Base-by-base conservation (phyloP, 345 rosid genomes). In the Abelmoschus esculentus region DNA sequence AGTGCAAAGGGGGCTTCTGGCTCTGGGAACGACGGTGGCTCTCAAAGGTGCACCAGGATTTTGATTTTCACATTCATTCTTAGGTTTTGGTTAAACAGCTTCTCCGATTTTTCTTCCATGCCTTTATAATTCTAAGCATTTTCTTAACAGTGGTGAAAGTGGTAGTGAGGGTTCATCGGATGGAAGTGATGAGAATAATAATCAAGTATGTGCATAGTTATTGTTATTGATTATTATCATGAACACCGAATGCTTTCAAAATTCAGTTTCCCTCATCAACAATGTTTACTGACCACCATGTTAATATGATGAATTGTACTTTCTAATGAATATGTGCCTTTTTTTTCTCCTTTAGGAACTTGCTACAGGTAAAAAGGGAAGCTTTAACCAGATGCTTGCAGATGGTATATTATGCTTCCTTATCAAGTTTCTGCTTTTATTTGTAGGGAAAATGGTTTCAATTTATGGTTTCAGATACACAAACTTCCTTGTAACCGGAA, bases 141-240 rank as follows among this genome's bases (percentile, higher is more conserved):
- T 78, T 40, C 67, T 80, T 44, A 57, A 75, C 89, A 95, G 99
- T 78, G 89, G 74, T 73, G 98, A 90, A 32, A 95, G 96, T 75
- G 96, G 86, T 18, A 87, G 90, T 34, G 99, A 87, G 53, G 99
- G 97, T 67, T 88, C 99, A 60, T 90, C 98, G 67, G 97, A 91
- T 72, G 96, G 79, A 77, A 89, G 86, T 56, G 96, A 84, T 49
- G 96, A 91, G 69, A 84, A 89, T 61, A 83, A 85, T 68, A 91
- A 82, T 36, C 90, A 86, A 88, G 98, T 90, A 81, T 69, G 19
- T 40, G 61, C 58, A 28, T 13, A 67, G 31, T 6, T 11, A 22
- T 59, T 19, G 11, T 6, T 44, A 2, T 28, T 64, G 5, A 7
- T 57, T 60, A 12, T 56, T 1, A 14, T 26, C 36, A 40, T 11